phyloP scores from a whole-genome alignment of 75 land plant species.

The Picea sitchensis region DNA sequence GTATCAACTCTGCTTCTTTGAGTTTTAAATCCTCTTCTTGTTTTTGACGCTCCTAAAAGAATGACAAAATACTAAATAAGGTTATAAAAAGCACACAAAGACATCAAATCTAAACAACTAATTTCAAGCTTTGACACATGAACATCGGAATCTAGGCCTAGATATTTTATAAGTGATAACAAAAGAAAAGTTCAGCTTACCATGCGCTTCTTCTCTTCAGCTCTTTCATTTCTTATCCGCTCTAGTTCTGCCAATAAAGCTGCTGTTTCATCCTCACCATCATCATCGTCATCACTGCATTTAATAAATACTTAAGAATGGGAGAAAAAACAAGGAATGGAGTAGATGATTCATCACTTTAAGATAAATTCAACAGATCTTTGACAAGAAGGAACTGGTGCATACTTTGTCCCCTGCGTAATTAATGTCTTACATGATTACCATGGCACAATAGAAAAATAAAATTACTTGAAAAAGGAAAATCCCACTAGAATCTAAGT shows the following conservation, averaged over 20 bases:
- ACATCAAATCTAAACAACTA: background rate
- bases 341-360: background rate
- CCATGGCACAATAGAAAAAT: too few species aligned
- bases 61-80: background rate
- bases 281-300: slow-evolving; percentile 49
- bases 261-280: slow-evolving; percentile 92
- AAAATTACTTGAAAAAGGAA: too few species aligned
- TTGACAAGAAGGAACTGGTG: too few species aligned
- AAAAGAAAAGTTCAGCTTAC: slow-evolving; percentile 16
- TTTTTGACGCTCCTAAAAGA: slow-evolving; percentile 66
- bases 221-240: slow-evolving; percentile 81
- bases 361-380: too few species aligned
- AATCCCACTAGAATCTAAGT: too few species aligned
- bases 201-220: slow-evolving; percentile 80
- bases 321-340: background rate
- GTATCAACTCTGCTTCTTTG: slow-evolving; percentile 83
- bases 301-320: background rate
- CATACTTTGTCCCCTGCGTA: too few species aligned
- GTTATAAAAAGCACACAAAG: background rate
- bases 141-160: background rate
- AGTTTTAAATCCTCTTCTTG: slow-evolving; percentile 85
- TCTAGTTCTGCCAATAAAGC: slow-evolving; percentile 91
- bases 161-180: background rate
- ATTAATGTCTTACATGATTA: too few species aligned
- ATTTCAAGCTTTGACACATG: background rate